Evolutionary conservation across 2,329 filamentous ascomycete species (phyloP), one percentile per base, ranked within the genome.

Genomic region (Epichloe uncinata): DNA sequence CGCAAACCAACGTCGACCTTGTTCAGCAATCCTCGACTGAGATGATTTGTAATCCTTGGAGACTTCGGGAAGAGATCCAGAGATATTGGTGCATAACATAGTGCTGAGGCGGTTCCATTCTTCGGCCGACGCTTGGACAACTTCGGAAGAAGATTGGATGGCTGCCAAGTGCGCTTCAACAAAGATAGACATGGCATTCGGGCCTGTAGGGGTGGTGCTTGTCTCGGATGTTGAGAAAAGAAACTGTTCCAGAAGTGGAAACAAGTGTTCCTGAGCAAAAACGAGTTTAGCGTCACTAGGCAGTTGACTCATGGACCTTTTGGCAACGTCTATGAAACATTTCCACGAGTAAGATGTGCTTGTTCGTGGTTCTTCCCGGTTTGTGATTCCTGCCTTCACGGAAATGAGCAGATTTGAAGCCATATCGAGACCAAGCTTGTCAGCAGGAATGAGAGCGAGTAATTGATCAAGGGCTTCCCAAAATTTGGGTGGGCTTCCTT

Each of bases 51-150:
- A 86, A 16, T 88, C 85, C 54, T 84, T 84, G 0, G 88, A 89
- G 50, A 91, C 81, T 60, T 91, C 88, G 1, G 90, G 88, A 5
- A 87, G 74, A 0, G 88, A 94, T 5, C 79, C 78, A 49, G 81
- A 82, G 50, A 95, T 81, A 37, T 77, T 74, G 34, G 79, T 71
- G 26, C 82, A 71, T n/a, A 95, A 67, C 0, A 73, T 63, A 1
- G 77, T 68, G 0, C 79, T 77, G n/a, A 88, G 65, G 2, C 69
- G 69, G 2, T 70, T 63, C 86, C 87, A 93, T 54, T 82, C 71
- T 3, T 71, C 64, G 15, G 70, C 63, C 0, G 86, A 69, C 1
- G 76, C 69, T 0, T 74, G 63, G 3, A 81, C 56, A 2, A 72
- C 65, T 1, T 66, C 51, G 11, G 68, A 66, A 2, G 67, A 61